phyloP scores from a whole-genome alignment of 805 yeast species.

The Saccharomycopsis olivae region DNA sequence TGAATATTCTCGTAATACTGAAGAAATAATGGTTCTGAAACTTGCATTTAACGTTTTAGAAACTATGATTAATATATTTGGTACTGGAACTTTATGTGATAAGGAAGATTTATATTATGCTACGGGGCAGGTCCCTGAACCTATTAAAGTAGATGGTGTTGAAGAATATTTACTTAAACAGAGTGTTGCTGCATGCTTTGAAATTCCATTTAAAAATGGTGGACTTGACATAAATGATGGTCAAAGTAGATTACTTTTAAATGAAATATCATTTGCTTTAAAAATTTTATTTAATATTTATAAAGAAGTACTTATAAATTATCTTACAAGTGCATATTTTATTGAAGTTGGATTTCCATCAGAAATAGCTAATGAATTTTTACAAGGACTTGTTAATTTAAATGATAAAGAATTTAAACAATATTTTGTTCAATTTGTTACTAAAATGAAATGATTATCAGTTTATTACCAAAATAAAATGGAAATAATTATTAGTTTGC shows the following conservation, averaged over 20 bases:
- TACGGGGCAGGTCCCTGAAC: slow-evolving; percentile 29
- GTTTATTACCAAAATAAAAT: neutral
- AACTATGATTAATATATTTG: slow-evolving; percentile 52
- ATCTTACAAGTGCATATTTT: slow-evolving; percentile 40
- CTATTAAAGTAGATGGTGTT: slow-evolving; percentile 51
- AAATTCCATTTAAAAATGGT: slow-evolving; percentile 65
- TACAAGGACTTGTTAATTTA: slow-evolving; percentile 42
- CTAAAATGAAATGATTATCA: slow-evolving; percentile 21
- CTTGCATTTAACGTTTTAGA: slow-evolving; percentile 59
- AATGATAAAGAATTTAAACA: slow-evolving; percentile 61
- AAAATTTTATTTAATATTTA: slow-evolving; percentile 47
- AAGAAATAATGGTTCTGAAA: slow-evolving; percentile 58
- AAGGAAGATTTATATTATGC: slow-evolving; percentile 39
- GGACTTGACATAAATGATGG: slow-evolving; percentile 67
- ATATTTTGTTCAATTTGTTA: slow-evolving; percentile 44
- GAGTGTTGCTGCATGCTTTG: slow-evolving; percentile 58
- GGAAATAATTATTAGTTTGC: no score
- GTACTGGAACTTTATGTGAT: slow-evolving; percentile 59
- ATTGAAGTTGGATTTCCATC: slow-evolving; percentile 48
- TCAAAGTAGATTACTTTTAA: slow-evolving; percentile 60
- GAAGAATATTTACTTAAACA: slow-evolving; percentile 61
- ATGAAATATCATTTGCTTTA: slow-evolving; percentile 64
- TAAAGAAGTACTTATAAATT: slow-evolving; percentile 37
- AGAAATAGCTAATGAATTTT: slow-evolving; percentile 49
- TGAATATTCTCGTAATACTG: slow-evolving; percentile 49